Evolutionary conservation across 257 asterid species (phyloP).

Genomic region (Scutellaria baicalensis): DNA sequence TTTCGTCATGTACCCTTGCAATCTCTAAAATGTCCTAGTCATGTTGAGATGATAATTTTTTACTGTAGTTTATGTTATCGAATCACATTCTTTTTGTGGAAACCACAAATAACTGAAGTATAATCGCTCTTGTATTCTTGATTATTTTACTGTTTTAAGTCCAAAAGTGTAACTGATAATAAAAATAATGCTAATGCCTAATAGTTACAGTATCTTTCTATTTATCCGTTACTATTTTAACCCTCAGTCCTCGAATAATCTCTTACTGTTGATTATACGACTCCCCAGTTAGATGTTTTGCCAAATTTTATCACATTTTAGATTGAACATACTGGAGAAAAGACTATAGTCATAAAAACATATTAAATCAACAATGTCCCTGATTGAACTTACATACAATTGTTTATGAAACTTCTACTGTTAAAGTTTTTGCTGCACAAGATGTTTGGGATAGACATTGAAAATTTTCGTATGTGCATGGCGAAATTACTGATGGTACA

Average conservation of each 20-base stretch:
- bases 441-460: not conserved
- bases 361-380: not conserved
- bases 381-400: not conserved
- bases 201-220: not conserved
- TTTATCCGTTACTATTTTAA: not conserved
- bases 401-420: not conserved
- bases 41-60: not conserved
- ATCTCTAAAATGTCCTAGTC: not conserved
- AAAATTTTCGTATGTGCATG: not conserved
- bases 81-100: not conserved
- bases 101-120: not conserved
- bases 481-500: not conserved
- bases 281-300: not conserved
- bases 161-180: not conserved
- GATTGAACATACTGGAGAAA: not conserved
- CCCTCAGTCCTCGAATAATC: too few relatives aligned
- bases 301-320: not conserved
- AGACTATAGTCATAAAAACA: not conserved
- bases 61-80: not conserved
- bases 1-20: conserved; percentile 1
- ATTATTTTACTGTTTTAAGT: not conserved
- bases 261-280: too few relatives aligned
- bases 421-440: not conserved
- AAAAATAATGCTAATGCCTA: not conserved
- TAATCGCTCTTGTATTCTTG: not conserved